Conservation (phyloP, 2,329 filamentous ascomycete species). For the Colletotrichum eleusines region DNA sequence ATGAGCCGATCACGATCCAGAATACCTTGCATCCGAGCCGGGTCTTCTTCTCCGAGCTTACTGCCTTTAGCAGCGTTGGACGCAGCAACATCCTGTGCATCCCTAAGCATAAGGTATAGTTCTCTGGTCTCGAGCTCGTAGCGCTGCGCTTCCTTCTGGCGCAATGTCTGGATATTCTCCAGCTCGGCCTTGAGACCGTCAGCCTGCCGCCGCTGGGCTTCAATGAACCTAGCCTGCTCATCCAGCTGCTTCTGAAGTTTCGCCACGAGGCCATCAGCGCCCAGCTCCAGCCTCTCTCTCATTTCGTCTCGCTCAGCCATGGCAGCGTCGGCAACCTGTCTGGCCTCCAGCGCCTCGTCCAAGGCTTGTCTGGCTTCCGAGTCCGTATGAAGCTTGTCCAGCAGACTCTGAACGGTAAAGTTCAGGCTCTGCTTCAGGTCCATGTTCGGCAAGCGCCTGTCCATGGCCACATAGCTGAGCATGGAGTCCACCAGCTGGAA, state of each 20-base stretch:
- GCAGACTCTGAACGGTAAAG: conserved; percentile 93
- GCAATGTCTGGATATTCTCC: conserved; percentile 84
- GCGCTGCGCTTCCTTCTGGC: conserved; percentile 90
- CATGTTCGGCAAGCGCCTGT: conserved; percentile 93
- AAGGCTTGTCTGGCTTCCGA: conserved; percentile 92
- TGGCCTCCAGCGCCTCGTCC: conserved; percentile 90
- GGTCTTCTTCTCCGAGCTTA: conserved; percentile 70
- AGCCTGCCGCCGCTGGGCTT: conserved; percentile 86
- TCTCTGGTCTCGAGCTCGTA: conserved; percentile 97
- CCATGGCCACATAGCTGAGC: conserved; percentile 99
- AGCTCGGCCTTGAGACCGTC: conserved; percentile 91
- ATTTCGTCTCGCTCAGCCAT: conserved; percentile 97
- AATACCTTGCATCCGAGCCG: conserved; percentile 88
- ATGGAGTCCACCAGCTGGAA: conserved; percentile 99
- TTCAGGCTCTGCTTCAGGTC: conserved; percentile 98
- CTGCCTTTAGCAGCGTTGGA: conserved; percentile 77
- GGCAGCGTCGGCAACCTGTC: conserved; percentile 94
- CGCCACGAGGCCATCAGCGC: conserved; percentile 91
- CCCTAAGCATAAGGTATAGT: conserved; percentile 96
- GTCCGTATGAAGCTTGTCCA: conserved; percentile 97
- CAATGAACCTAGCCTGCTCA: conserved; percentile 90
- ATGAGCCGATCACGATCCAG: conserved; percentile 92
- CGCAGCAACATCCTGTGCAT: conserved; percentile 95
- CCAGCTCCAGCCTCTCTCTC: conserved; percentile 87
- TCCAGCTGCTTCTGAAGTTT: conserved; percentile 96